Evolutionary conservation across 2,329 filamentous ascomycete genomes (phyloP), one percentile per base, ranked within the genome.

Genomic region (Diaporthe aspalathi): DNA sequence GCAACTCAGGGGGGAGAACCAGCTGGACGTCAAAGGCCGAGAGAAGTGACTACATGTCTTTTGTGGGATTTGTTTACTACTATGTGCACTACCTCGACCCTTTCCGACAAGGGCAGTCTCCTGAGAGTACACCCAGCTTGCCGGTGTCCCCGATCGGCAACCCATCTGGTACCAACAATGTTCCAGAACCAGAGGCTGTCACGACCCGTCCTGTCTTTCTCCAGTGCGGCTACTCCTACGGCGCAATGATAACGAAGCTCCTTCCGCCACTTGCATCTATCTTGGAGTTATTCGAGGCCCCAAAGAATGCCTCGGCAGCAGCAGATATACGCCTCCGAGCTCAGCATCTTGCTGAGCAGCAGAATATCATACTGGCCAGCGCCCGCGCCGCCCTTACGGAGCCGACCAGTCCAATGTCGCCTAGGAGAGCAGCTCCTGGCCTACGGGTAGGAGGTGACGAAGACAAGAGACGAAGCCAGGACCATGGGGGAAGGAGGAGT

Each of bases 161-260:
- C 2, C 24, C 24, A 12, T 22, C 11, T 22, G n/a, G 22, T 14
- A 29, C 54, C 8, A 17, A 16, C 3, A 24, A 29, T 14, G 35
- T 6, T 7, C 16, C 43, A 60, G 24, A 45, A 27, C 16, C 56
- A 57, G 68, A 73, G 27, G 70, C 76, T 32, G 24, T 43, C 38
- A 47, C 1, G 29, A 35, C 66, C 5, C 54, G 27, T 20, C 74
- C 1, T 82, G 80, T 2, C 69, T 8, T 98, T 97, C 79, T 97
- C 94, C 0, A 98, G 8, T 92, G 88, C 2, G 95, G 95, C 16
- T 98, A 98, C 80, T 97, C 94, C 0, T 98, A 98, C 80, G 96
- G 96, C 53, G 93, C 94, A 5, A 88, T 97, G 77, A 89, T 98
- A 49, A 90, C 94, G 2, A 90, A 88, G 0, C 90, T 92, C 70